Percentiles rank a stretch among this genome's conserved stretches.
These are phyloP conservation scores for Pinus taeda DNA, from an alignment of 75 land plant species.

Conservation along the genomic window DNA sequence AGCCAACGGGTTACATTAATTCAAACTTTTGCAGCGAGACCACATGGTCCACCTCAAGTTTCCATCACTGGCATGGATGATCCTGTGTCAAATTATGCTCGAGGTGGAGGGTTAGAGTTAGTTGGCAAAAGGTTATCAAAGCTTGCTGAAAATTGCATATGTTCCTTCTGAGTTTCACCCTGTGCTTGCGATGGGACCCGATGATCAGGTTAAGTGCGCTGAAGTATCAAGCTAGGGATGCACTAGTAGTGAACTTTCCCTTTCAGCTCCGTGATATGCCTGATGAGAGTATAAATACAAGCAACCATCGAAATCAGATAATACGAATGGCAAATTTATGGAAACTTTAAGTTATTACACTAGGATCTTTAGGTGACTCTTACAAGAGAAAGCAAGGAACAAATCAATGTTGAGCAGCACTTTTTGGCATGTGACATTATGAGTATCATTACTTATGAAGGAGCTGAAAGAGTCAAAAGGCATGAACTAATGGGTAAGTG, in stretches of 20 bases:
- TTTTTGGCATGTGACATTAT: conserved; percentile 63
- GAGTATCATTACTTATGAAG: conserved; percentile 55
- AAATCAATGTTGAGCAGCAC: conserved; percentile 62
- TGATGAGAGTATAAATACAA: too few relatives aligned
- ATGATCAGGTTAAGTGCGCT: conserved; percentile 39
- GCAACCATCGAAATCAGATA: conserved; percentile 49
- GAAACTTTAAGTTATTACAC: conserved; percentile 46
- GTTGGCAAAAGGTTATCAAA: too few relatives aligned
- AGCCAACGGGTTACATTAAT: too few relatives aligned
- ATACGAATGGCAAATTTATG: conserved; percentile 50
- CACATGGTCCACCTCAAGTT: conserved; percentile 53
- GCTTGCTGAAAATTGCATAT: conserved; percentile 31
- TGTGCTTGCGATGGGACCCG: conserved; percentile 24
- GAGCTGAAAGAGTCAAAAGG: too few relatives aligned
- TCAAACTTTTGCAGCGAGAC: too few relatives aligned
- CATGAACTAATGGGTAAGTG: too few relatives aligned
- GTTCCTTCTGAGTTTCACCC: conserved; percentile 44
- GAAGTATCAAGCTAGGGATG: too few relatives aligned
- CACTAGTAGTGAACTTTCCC: conserved; percentile 60
- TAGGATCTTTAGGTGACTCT: too few relatives aligned
- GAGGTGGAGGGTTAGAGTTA: too few relatives aligned
- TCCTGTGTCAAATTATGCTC: too few relatives aligned
- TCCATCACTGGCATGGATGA: conserved; percentile 66
- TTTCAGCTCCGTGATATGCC: conserved; percentile 63
- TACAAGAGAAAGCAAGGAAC: too few relatives aligned